Base-by-base conservation (phyloP, 805 yeast species). In the Suhomyces vadensis region DNA sequence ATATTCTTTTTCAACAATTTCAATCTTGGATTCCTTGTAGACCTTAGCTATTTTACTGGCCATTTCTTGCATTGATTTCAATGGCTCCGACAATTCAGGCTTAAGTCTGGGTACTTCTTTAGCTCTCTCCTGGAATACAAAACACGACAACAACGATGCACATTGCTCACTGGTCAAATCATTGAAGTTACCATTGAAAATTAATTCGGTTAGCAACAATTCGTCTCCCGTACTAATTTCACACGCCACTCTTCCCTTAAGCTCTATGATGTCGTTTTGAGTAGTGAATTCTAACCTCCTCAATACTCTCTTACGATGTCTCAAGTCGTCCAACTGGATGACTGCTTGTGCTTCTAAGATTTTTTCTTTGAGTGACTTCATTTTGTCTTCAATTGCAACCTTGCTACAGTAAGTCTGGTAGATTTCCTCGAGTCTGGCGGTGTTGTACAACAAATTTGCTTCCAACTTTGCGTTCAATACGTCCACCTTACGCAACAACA, bases 231-330 rank as follows among this genome's bases (percentile, higher is more conserved):
- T 85, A 55, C 92, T 83, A 55, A 92, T 92, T 58, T 92, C 97
- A 66, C 98, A 92, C 0, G 97, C 97, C 44, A 94, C 98, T 62
- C 98, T 80, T 44, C 99, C 99, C 67, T 94, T 94, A 57, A 94
- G 75, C 63, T 94, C 97, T 51, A 94, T 95, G 49, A 94, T 84
- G 64, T 94, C 99, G 50, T 80, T 77, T 42, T 82, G 83, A 2
- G 95, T 84, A 31, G 91, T 84, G 69, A 94, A 94, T 0, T 94
- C 97, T 29, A 94, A 77, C 59, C 97, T 81, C 64, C 98, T 82
- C 55, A 94, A 72, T 1, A 95, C 98, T 57, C 98, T 78, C 64
- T 90, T 92, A 57, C 99, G 84, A 60, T 87, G 88, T 63, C 87
- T 89, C 59, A 94, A 75, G 63, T 94, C 98, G 61, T 94, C 98